Evolutionary conservation across 306 rosid genomes (phyloP).

Genomic region (Acacia confusa): DNA sequence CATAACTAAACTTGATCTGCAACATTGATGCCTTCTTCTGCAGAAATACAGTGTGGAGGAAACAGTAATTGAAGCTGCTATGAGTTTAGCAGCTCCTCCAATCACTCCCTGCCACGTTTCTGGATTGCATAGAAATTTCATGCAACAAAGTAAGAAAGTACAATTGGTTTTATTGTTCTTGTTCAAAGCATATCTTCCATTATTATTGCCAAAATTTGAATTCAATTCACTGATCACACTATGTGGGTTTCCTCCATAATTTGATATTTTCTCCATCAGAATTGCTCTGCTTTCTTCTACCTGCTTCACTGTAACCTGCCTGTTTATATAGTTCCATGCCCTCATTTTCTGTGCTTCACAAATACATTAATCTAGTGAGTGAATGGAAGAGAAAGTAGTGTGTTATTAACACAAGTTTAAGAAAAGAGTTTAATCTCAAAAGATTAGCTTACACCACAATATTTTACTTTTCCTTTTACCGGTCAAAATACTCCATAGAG

Average conservation of each 20-base stretch:
- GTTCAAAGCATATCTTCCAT: conserved; percentile 4
- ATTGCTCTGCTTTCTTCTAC: conserved; percentile 37
- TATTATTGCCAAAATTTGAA: conserved; percentile 27
- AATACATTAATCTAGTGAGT: not conserved
- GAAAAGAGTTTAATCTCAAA: too few relatives aligned
- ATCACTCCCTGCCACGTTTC: conserved; percentile 24
- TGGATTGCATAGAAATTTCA: not conserved
- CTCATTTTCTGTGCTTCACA: conserved; percentile 28
- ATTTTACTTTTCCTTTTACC: too few relatives aligned
- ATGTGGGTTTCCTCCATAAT: conserved; percentile 28
- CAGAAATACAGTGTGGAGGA: not conserved
- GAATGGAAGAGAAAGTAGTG: not conserved
- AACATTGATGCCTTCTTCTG: conserved; percentile 2
- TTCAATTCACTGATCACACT: conserved; percentile 36
- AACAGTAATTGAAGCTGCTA: not conserved
- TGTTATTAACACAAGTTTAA: not conserved
- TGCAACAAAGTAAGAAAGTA: not conserved
- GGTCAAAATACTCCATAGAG: accelerated
- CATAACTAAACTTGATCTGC: not conserved
- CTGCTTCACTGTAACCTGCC: conserved; percentile 24
- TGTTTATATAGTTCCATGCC: conserved; percentile 29
- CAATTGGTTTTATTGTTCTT: conserved; percentile 5
- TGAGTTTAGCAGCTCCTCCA: conserved; percentile 32
- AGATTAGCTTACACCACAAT: too few relatives aligned
- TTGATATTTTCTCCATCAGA: conserved; percentile 30